A percentile compares a stretch with the other conserved stretches of the same genome.
These are phyloP conservation scores for Vicia faba DNA, from an alignment of 306 rosid genomes.

Conservation along the genomic window DNA sequence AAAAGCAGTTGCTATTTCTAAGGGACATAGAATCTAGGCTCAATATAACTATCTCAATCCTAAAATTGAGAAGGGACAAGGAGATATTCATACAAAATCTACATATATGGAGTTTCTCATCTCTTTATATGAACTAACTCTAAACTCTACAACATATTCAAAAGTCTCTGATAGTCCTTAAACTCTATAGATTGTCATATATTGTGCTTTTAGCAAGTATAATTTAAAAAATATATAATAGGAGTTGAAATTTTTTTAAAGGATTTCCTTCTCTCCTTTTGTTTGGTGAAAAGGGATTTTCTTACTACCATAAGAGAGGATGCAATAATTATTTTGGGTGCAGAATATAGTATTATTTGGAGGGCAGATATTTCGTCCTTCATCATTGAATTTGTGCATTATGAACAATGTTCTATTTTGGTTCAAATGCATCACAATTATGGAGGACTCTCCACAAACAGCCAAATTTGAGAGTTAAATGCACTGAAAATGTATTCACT, in stretches of 20 bases:
- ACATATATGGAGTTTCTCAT: no score
- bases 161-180: no score
- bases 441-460: slow-evolving; percentile 35
- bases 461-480: slow-evolving; percentile 48
- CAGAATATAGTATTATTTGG: slow-evolving; percentile 32
- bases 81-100: no score
- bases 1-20: no score
- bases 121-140: no score
- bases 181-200: no score
- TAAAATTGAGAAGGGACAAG: no score
- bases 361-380: slow-evolving; percentile 36
- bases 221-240: background rate
- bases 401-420: slow-evolving; percentile 42
- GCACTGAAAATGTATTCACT: slow-evolving; percentile 14
- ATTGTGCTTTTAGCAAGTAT: no score
- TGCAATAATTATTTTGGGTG: slow-evolving; percentile 21
- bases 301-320: background rate
- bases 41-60: no score
- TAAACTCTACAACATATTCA: no score
- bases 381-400: slow-evolving; percentile 40
- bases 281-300: background rate
- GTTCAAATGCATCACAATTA: slow-evolving; percentile 43
- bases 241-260: background rate
- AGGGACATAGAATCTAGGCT: no score
- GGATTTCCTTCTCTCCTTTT: background rate